Evolutionary conservation across 441 rosid species (phyloP).

Genomic region (Adansonia madagascariensis): DNA sequence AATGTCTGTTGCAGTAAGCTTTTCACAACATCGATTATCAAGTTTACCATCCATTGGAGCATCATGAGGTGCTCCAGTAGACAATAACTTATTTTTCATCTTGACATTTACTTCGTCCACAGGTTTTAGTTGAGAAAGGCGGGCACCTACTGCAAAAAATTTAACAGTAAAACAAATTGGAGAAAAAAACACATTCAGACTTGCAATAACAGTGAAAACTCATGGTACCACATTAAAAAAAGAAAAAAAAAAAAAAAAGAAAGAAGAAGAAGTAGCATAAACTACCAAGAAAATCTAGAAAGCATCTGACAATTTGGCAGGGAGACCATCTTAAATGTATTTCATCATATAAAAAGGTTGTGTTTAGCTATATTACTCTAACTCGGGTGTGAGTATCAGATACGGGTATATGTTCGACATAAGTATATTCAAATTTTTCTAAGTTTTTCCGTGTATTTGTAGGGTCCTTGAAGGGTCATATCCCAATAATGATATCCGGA

Average conservation of each 20-base stretch:
- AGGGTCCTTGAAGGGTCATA: too few relatives aligned
- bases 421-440: too few relatives aligned
- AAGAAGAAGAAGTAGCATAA: not conserved
- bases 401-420: too few relatives aligned
- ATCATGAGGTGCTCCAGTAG: conserved; percentile 38
- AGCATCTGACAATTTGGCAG: not conserved
- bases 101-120: conserved; percentile 35
- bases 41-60: conserved; percentile 36
- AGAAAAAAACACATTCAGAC: not conserved
- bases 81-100: conserved; percentile 32
- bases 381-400: too few relatives aligned
- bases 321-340: conserved; percentile 5
- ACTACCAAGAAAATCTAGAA: not conserved
- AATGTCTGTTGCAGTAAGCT: conserved; percentile 36
- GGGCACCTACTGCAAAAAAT: conserved; percentile 42
- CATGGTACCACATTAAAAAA: not conserved
- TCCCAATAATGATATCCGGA: too few relatives aligned
- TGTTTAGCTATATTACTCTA: too few relatives aligned
- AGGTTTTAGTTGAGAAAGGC: conserved; percentile 38
- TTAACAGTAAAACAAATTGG: conserved; percentile 24
- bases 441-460: too few relatives aligned
- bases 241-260: too few relatives aligned
- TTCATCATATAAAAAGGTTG: not conserved
- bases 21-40: conserved; percentile 43
- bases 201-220: not conserved